Base-by-base conservation (phyloP, 371 early-diverging fungal species). In the Mortierella sp. region DNA sequence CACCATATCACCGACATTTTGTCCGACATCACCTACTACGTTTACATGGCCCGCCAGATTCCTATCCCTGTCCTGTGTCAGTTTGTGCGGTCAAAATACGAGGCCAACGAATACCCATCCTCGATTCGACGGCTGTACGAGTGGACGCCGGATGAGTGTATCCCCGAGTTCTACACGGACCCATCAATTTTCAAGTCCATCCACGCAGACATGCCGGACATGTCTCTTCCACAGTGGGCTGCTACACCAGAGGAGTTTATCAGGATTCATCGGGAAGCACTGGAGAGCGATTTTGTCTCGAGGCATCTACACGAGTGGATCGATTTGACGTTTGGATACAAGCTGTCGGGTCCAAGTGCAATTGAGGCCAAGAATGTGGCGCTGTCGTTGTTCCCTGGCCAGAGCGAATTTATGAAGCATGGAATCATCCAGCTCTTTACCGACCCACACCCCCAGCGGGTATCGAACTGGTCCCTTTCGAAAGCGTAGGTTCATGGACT, bases 241-340 rank as follows among this genome's bases (percentile, higher is more conserved):
- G 29, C 50, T 0, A 87, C 92, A 2, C 91, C 93, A 2, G 91
- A 92, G 68, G 94, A 93, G 26, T 93, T 94, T 73, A 88, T 94
- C n/a, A 76, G 73, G 22, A 89, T 90, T 43, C 92, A 94, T 71
- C 87, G 92, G 16, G 91, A 90, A 41, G 91, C 92, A 0, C 86
- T 97, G 1, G 96, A 97, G 77, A 91, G 95, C 47, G 94, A 95
- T 6, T 91, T 93, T 85, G 97, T 96, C 0, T 92, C 95, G 2
- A 76, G 76, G 9, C 89, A 93, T 61, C 76, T 96, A 13, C 94
- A 96, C 73, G 85, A 91, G 50, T 96, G 96, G 96, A 94, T 96
- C 61, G 95, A 96, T 83, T 81, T 96, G 44, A 94, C 95, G 0
- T 96, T 95, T 88, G 96, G 96, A 2, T 92, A 89, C 76, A 93